Evolutionary conservation across 1,284 basidiomycete genomes (phyloP).

Genomic region (Pyrrhoderma noxium): DNA sequence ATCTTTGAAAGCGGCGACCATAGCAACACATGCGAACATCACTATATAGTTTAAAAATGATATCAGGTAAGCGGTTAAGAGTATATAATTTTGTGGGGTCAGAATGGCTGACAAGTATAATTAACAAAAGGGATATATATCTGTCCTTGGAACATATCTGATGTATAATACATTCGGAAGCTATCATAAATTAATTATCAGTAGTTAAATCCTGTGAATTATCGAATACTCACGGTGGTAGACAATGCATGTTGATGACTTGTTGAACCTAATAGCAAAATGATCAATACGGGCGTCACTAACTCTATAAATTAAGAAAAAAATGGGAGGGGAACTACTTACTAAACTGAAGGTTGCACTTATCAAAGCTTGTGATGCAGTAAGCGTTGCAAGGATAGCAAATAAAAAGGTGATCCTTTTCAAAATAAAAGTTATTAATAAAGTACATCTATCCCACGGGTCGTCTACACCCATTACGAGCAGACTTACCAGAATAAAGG

Average conservation of each 20-base stretch:
- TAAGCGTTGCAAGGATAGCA: conserved; percentile 56
- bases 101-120: conserved; percentile 33
- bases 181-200: conserved; percentile 18
- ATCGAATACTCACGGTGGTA: conserved; percentile 36
- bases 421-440: background rate
- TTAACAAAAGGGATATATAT: conserved; percentile 58
- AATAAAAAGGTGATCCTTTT: conserved; percentile 53
- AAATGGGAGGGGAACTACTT: no score
- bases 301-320: no score
- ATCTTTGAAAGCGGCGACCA: conserved; percentile 52
- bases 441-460: no score
- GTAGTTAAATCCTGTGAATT: no score
- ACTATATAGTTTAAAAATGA: conserved; percentile 29
- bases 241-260: conserved; percentile 50
- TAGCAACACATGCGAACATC: conserved; percentile 46
- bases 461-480: no score
- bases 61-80: no score
- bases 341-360: conserved; percentile 56
- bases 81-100: background rate
- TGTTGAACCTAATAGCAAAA: conserved; percentile 39
- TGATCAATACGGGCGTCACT: no score
- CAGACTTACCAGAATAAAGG: conserved; percentile 50
- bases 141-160: conserved; percentile 52
- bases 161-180: conserved; percentile 51
- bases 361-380: conserved; percentile 62